A percentile compares a stretch with the other conserved stretches of the same genome.
These are phyloP conservation scores for Septoria petroselini DNA, from an alignment of 2,329 filamentous ascomycete species.

Conservation along the genomic window DNA sequence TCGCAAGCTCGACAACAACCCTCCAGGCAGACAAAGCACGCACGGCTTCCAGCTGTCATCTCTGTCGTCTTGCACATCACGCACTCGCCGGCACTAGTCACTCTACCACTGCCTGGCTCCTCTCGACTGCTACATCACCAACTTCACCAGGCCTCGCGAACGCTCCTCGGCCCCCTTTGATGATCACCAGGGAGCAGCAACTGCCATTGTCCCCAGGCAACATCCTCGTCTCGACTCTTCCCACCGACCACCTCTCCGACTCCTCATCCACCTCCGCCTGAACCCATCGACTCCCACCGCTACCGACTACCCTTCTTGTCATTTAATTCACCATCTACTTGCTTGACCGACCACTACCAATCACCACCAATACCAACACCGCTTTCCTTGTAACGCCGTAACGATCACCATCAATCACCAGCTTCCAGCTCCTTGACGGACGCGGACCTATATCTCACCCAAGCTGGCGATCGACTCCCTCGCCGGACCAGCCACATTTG, in stretches of 20 bases:
- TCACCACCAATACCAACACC: conserved; percentile 8
- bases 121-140: conserved; percentile 6
- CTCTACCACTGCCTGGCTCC: neutral
- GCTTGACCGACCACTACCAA: conserved; percentile 11
- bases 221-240: conserved; percentile 8
- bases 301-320: conserved; percentile 16
- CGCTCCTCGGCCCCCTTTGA: conserved; percentile 19
- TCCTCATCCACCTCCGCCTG: conserved; percentile 8
- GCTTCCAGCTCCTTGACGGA: conserved; percentile 29
- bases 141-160: conserved; percentile 2
- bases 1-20: conserved; percentile 12
- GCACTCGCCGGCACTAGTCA: conserved; percentile 1
- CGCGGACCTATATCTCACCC: conserved; percentile 20
- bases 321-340: conserved; percentile 26
- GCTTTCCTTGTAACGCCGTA: conserved; percentile 11
- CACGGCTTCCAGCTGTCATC: conserved; percentile 8
- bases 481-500: conserved; percentile 11
- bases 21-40: conserved; percentile 5
- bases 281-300: conserved; percentile 14
- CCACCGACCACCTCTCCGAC: conserved; percentile 8
- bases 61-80: neutral
- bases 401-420: conserved; percentile 12
- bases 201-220: conserved; percentile 23
- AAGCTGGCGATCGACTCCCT: conserved; percentile 16
- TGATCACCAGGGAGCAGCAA: conserved; percentile 19